Base-by-base conservation (phyloP, 768 basidiomycete genomes). In the Podaxis pistillaris region DNA sequence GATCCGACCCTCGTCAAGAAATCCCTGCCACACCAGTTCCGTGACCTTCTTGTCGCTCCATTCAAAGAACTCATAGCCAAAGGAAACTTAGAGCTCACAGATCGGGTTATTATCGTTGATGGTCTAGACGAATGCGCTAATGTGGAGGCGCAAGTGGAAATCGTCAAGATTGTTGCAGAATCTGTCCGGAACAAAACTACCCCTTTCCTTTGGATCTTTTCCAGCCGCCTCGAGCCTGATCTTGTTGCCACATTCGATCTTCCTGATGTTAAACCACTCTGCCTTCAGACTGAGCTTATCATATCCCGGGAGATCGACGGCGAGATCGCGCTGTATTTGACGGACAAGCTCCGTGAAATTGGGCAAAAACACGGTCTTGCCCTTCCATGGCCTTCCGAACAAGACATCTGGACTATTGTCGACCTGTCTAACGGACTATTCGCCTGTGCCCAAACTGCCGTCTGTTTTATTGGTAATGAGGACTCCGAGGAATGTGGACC, bases 321-420 rank as follows among this genome's bases (percentile, higher is more conserved):
- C 26, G 65, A 63, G 28, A 57, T 65, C 49, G 37, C 36, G 7
- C 33, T 46, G 17, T 65, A 60, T 50, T 40, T 63, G 11, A 56
- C 41, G 11, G 62, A 63, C 46, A 51, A 60, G 24, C 56, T 65
- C 13, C 9, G 12, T 1, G n/a, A 61, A n/a, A 55, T 58, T 15
- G 38, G 30, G 9, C 52, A 57, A 28, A 49, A 54, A 11, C 33
- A 58, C 15, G 38, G 17, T 11, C 7, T 50, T 3, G 28, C 37
- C 0, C 41, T 51, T 15, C 41, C 65, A 24, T 65, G 64, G 64
- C 62, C 62, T 8, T 37, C 56, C 1, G 51, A 65, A 37, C 22
- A n/a, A 12, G 53, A 54, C 1, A n/a, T 63, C 15, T 8, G 49
- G 19, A 56, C 41, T 3, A 44, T 62, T 8, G 51, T 63, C 19